Evolutionary conservation across 2,329 filamentous ascomycete species (phyloP), one percentile per base, ranked within the genome.

Genomic region (Microdochium nivale): DNA sequence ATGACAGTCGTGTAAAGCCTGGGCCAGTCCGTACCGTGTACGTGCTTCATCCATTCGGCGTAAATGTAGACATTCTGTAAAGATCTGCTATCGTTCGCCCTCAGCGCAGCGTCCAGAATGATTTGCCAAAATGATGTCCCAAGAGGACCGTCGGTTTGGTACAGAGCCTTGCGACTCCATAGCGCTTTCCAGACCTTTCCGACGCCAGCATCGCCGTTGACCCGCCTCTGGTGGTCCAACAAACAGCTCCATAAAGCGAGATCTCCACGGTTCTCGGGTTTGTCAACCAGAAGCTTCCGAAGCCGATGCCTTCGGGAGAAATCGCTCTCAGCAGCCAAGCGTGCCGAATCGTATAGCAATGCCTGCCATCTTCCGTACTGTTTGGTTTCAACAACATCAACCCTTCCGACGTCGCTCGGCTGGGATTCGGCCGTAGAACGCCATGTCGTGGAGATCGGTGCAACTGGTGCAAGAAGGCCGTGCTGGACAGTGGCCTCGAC

Each of bases 1-100:
- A 82, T 58, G 13, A 74, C 58, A n/a, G 66, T 73, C n/a, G 63
- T 61, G 56, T 81, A 80, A 2, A 80, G 60, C 13, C 69, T 60
- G 1, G 78, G 78, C 78, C 77, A 81, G 40, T 61, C 62, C 13
- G 70, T 69, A 27, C 61, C 56, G 49, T 72, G 64, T 2, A 65
- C 54, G 2, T 64, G 59, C 27, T 63, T 60, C 51, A 81, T 70
- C 62, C 71, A 73, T 54, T 73, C 67, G 35, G 69, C 70, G 52
- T 74, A 74, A 14, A 61, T 52, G 60, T 65, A 67, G 23, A 71
- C 60, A 48, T 60, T 61, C 11, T 66, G 56, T 33, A 75, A 55
- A 44, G 70, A 59, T 16, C 56, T 56, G 5, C 60, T 54, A 49
- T 68, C 62, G 10, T 57, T 56, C 2, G 57, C 58, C 33, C 51